Base-by-base conservation (phyloP, 441 rosid species). In the Adansonia rubrostipa region DNA sequence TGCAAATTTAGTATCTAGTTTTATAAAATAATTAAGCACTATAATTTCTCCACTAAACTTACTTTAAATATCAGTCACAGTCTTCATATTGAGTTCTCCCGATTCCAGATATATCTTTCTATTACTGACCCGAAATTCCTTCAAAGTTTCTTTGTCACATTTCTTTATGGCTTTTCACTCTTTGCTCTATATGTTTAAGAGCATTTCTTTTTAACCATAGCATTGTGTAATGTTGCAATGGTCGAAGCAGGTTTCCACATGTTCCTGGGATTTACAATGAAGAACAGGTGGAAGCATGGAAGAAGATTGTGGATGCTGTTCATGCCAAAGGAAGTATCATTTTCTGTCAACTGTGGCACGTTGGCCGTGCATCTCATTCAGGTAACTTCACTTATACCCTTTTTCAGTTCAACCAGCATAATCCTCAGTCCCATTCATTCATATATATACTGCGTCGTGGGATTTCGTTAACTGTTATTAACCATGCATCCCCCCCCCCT, bases 281-380 rank as follows among this genome's bases (percentile, higher is more conserved):
- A 9, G 96, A 92, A 78, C 98, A 92, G 68, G 92, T 90, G n/a
- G 89, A 87, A 53, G 95, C 95, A 63, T 95, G 99, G 98, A 95
- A 84, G 88, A 78, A 80, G 36, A 90, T 91, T 36, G 94, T 92
- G 57, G 87, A 86, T 11, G 92, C 91, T 9, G 98, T 87, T 85
- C 99, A 93, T 76, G 87, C 91, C 47, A 87, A 90, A 75, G 99
- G 97, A 19, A 80, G 92, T 82, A 62, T 92, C 77, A 86, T 92
- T 45, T 93, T 92, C 80, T 91, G 97, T 86, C 99, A 92, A 68
- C 81, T 91, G 13, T 92, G 97, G 99, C 99, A 93, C 13, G 98
- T 90, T 47, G 97, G 98, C 62, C 94, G 99, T 2, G 98, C 99
- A 8, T 95, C 97, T 60, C 98, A 93, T 86, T 65, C 70, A 45